These are phyloP conservation scores for Fusarium brevicatenulatum DNA, from an alignment of 2,329 filamentous ascomycete genomes.

Conservation along the genomic window DNA sequence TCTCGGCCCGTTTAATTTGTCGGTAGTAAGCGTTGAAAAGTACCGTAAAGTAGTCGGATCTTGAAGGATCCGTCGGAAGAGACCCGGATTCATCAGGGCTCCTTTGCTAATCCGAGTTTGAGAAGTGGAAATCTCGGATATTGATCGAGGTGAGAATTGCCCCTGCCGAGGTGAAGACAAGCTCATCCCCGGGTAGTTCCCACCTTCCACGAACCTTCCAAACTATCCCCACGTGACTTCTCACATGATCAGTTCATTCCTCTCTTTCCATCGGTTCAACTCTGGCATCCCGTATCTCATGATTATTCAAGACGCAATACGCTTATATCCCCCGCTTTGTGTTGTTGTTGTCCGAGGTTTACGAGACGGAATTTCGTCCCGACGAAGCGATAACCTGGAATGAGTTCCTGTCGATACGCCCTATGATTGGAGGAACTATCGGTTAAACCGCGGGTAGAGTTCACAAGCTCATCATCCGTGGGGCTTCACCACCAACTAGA, in stretches of 20 bases:
- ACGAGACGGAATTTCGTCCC: conserved; percentile 34
- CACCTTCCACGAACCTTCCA: background rate
- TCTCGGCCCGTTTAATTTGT: conserved; percentile 18
- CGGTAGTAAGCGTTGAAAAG: background rate
- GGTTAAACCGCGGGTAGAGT: conserved; percentile 20
- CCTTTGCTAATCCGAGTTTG: background rate
- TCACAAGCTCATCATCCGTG: conserved; percentile 17
- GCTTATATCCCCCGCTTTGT: background rate
- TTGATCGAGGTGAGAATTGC: background rate
- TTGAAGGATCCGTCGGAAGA: background rate
- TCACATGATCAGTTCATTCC: background rate
- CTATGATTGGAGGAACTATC: conserved; percentile 1
- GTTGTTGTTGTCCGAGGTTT: background rate
- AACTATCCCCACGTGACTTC: background rate
- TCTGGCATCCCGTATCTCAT: background rate
- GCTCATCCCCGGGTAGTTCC: background rate
- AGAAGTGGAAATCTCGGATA: conserved; percentile 1
- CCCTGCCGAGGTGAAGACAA: background rate
- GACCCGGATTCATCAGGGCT: background rate
- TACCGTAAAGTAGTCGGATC: background rate
- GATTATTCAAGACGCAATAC: background rate
- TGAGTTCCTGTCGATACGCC: background rate
- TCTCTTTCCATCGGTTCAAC: background rate
- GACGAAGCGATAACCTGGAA: conserved; percentile 26
- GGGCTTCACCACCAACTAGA: conserved; percentile 34